Base-by-base conservation (phyloP, 2,329 filamentous ascomycete genomes). In the Colletotrichum sp. region DNA sequence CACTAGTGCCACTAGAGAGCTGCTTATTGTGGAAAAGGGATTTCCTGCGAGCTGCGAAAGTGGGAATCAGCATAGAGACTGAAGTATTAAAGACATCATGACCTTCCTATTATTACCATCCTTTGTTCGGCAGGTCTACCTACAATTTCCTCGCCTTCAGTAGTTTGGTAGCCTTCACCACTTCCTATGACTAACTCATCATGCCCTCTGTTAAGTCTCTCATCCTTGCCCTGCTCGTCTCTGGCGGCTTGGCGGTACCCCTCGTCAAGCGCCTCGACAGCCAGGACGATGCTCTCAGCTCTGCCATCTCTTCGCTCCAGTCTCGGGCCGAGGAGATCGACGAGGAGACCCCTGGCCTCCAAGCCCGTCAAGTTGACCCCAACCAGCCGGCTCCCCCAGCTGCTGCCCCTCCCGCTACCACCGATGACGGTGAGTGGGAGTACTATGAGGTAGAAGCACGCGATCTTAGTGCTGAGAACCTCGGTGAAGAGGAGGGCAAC, bases 131-230 rank as follows among this genome's bases (percentile, higher is more conserved):
- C 11, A 25, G 32, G 15, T 11, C n/a, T 22, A 7, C 9, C 6
- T 25, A 52, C 19, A 3, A 5, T 19, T 28, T 32, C 19, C 19
- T 3, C 6, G 8, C 55, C 7, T 30, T 11, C 19, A 9, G 2
- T 5, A 25, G 12, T 1, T 8, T 16, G n/a, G 16, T 8, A 48
- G 63, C 12, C 44, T 22, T 7, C n/a, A 13, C 44, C 44, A 22
- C 12, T 8, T 0, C 0, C n/a, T 5, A 9, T 32, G 19, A 5
- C 9, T 34, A 61, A 5, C 5, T 39, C 22, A 52, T 11, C 2
- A 76, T 76, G 74, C 27, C 22, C 6, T 68, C 59, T 9, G 8
- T 74, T 15, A 68, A 60, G 39, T 25, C 48, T 34, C 15, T 74
- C 3, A 2, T 69, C 4, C 1, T 76, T 7, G 65, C 36, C 19